Base-by-base conservation (phyloP, 306 rosid species). In the Pterocarpus macrocarpus region DNA sequence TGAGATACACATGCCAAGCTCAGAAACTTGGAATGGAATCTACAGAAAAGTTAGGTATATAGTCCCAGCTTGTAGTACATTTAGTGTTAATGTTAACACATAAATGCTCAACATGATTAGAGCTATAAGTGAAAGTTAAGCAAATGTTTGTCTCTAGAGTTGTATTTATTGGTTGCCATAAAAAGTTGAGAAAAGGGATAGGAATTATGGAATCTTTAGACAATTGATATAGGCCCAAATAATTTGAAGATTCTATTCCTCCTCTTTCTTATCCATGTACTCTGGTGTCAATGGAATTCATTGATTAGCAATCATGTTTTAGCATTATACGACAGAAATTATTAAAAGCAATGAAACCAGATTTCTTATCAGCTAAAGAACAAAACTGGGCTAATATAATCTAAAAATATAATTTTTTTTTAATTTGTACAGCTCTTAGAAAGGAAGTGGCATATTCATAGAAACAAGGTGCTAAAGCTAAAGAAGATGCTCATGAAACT, bases 231-330 rank as follows among this genome's bases (percentile, higher is more conserved):
- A 3, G 49, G 7, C 53, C 73, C 49, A 77, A 66, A 84, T 62
- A 71, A 71, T 71, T 83, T 72, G 71, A 50, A 84, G 80, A 85
- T 86, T 80, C 75, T 82, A 65, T 78, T 81, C 83, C 82, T 65
- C 17, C 66, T 53, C 57, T 49, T 75, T 64, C 7, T 55, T 12
- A 38, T 69, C 75, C 70, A 33, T 63, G 34, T 41, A 82, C 47
- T 81, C 49, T 45, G 53, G n/a, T 45, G 71, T 74, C 82, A 36
- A 69, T 73, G 44, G 55, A 75, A 53, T 80, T 83, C 34, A 8
- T 72, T 83, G 34, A 72, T 77, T 80, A 10, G 81, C 77, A 64
- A 64, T 79, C 76, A 63, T 83, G 80, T 30, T 80, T 41, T 16
- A 70, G 80, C 67, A 80, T 71, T 67, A 65, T 66, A 53, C 39